A percentile compares a stretch with the other conserved stretches of the same genome.
These are phyloP conservation scores for Myxozyma neotropica DNA, from an alignment of 805 yeast genomes.

Conservation along the genomic window DNA sequence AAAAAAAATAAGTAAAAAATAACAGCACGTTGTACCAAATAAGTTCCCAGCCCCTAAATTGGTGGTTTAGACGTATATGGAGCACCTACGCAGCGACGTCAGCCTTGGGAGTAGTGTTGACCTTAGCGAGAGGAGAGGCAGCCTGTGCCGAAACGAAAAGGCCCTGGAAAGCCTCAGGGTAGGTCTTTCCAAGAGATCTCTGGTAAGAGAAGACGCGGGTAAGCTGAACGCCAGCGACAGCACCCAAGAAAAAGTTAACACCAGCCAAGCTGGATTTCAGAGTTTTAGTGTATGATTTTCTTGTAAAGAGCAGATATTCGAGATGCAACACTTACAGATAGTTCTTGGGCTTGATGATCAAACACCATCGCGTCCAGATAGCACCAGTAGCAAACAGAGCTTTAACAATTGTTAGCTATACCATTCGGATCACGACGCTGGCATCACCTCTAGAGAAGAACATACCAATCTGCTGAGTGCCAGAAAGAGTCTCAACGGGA, in stretches of 20 bases:
- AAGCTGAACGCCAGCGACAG: constrained; percentile 86
- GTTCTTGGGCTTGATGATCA: constrained; percentile 88
- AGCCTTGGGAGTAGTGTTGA: constrained; percentile 10
- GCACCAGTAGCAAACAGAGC: constrained; percentile 89
- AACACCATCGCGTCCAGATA: constrained; percentile 98
- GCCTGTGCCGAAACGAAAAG: constrained; percentile 18
- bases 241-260: constrained; percentile 89
- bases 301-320: neutral
- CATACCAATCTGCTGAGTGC: constrained; percentile 69
- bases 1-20: neutral
- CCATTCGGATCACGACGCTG: too few relatives aligned
- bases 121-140: constrained; percentile 5
- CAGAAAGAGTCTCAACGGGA: constrained; percentile 89
- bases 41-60: too few relatives aligned
- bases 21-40: neutral
- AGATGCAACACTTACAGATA: constrained; percentile 46
- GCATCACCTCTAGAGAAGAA: constrained; percentile 6
- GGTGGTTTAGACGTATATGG: too few relatives aligned
- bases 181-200: constrained; percentile 26
- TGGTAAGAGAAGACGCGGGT: constrained; percentile 55
- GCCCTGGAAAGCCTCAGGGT: constrained; percentile 30
- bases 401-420: neutral
- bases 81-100: neutral
- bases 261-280: constrained; percentile 62
- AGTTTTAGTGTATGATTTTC: neutral